phyloP scores from a whole-genome alignment of 305 asterid genomes.

The Solanum chacoense region DNA sequence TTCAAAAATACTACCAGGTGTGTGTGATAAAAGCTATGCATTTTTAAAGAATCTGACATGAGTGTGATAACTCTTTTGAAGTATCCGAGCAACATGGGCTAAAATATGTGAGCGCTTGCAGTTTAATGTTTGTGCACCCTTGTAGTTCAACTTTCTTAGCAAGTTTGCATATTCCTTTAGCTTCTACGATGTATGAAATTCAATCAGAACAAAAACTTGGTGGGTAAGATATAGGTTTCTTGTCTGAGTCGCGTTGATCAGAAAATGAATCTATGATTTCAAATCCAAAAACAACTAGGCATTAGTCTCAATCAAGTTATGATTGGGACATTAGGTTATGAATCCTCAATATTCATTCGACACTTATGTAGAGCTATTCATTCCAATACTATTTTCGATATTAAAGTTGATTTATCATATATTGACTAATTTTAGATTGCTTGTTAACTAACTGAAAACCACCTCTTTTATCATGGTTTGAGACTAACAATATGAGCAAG shows the following conservation, averaged over 20 bases:
- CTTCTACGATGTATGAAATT: neutral
- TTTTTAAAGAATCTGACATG: neutral
- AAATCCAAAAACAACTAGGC: too few species aligned
- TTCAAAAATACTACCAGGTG: neutral
- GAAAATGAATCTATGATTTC: neutral
- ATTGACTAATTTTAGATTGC: neutral
- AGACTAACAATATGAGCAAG: neutral
- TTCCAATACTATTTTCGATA: too few species aligned
- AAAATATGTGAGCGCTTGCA: neutral
- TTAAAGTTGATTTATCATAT: too few species aligned
- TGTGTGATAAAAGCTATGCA: neutral
- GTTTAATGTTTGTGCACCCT: neutral
- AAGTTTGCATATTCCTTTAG: neutral
- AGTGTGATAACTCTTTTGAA: neutral
- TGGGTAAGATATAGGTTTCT: too few species aligned
- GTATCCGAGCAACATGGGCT: neutral
- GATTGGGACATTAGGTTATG: neutral
- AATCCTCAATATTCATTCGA: neutral
- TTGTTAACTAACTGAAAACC: too few species aligned
- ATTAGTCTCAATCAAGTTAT: neutral
- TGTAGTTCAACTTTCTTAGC: neutral
- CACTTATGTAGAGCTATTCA: neutral
- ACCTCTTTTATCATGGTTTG: neutral
- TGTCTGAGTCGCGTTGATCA: too few species aligned
- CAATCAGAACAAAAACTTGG: neutral